Evolutionary conservation across 31 red algal genomes (phyloP).

Genomic region (Odonthalia washingtoniensis): DNA sequence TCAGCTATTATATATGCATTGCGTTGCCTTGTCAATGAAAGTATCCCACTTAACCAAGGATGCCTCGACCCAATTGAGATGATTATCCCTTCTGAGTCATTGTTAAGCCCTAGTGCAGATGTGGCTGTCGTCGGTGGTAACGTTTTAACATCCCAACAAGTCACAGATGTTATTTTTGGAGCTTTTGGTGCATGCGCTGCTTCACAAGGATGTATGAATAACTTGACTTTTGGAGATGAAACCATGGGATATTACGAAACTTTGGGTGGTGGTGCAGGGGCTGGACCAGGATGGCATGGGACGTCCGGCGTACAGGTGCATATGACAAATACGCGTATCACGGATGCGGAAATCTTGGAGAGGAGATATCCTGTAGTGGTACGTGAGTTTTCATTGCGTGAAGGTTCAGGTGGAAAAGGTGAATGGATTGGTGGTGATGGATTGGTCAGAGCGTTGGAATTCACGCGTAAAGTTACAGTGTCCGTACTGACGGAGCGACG

Average conservation of each 20-base stretch:
- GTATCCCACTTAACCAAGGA: slow-evolving; percentile 97
- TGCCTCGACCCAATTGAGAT: slow-evolving; percentile 92
- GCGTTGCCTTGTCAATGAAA: slow-evolving; percentile 90
- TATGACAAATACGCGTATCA: slow-evolving; percentile 99
- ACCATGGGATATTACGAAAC: slow-evolving; percentile 96
- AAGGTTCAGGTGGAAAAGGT: slow-evolving; percentile 83
- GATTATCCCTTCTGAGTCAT: slow-evolving; percentile 66
- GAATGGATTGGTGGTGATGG: slow-evolving; percentile 83
- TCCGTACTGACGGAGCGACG: slow-evolving; percentile 87
- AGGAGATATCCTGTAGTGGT: slow-evolving; percentile 94
- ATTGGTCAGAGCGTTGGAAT: slow-evolving; percentile 83
- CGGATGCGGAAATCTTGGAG: slow-evolving; percentile 97
- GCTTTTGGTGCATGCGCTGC: slow-evolving; percentile 95
- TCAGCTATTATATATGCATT: slow-evolving; percentile 97
- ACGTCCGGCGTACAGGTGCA: slow-evolving; percentile 91
- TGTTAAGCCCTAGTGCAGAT: slow-evolving; percentile 69
- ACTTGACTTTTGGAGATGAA: slow-evolving; percentile 93
- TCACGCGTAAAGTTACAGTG: slow-evolving; percentile 73
- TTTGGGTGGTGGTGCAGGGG: slow-evolving; percentile 88
- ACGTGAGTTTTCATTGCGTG: slow-evolving; percentile 76
- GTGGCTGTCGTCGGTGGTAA: slow-evolving; percentile 99
- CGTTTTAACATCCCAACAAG: slow-evolving; percentile 92
- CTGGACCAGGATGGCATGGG: slow-evolving; percentile 93
- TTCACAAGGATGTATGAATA: slow-evolving; percentile 99
- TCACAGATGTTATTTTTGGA: slow-evolving; percentile 92